A percentile compares a stretch with the other conserved stretches of the same genome.
Conservation (phyloP, 2,329 filamentous ascomycete species). For the Emergomyces africanus region DNA sequence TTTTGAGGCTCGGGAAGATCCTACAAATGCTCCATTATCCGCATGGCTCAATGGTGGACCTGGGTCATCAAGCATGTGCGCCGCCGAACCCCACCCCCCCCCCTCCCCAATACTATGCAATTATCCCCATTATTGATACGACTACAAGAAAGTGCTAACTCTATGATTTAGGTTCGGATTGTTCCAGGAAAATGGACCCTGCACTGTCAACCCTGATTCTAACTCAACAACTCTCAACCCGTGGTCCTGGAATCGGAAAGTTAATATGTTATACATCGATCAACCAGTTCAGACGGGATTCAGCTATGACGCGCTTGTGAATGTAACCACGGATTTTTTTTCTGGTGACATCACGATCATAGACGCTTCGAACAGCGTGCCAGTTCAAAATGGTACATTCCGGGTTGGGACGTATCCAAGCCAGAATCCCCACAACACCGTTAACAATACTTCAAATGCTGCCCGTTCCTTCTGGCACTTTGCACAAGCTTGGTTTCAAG, state of each 20-base stretch:
- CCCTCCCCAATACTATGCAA: no score
- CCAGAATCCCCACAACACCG: conserved; percentile 7
- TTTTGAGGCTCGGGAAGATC: conserved; percentile 43
- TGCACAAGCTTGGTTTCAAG: conserved; percentile 43
- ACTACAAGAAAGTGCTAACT: neutral
- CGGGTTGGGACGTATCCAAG: conserved; percentile 4
- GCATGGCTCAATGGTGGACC: conserved; percentile 53
- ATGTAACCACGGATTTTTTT: conserved; percentile 18
- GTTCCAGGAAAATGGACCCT: conserved; percentile 41
- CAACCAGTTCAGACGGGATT: conserved; percentile 50
- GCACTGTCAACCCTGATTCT: conserved; percentile 39
- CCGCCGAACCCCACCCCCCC: neutral
- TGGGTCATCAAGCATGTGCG: conserved; percentile 30
- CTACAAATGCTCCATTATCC: conserved; percentile 42
- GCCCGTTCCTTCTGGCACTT: conserved; percentile 42
- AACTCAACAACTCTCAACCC: conserved; percentile 42
- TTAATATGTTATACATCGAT: conserved; percentile 57
- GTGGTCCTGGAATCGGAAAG: conserved; percentile 50
- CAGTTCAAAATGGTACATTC: conserved; percentile 1
- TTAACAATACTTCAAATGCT: conserved; percentile 28
- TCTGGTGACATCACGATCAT: neutral
- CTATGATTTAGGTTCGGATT: conserved; percentile 41
- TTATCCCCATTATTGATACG: neutral
- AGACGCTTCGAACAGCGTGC: neutral
- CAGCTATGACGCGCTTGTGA: conserved; percentile 18